Evolutionary conservation across 768 basidiomycete species (phyloP).

Genomic region (Mycena indigotica): DNA sequence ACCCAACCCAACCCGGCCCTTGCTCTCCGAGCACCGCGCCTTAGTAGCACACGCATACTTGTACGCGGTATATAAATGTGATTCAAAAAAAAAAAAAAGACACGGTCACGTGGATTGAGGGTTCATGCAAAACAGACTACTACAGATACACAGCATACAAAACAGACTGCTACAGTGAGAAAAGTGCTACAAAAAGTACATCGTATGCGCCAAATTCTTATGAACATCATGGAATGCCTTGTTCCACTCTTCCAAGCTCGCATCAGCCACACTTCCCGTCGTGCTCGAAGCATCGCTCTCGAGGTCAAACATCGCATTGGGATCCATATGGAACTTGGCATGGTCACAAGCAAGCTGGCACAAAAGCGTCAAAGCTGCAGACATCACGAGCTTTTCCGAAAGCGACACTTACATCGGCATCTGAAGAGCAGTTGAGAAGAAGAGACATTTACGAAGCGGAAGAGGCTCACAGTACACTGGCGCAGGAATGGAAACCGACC

Average conservation of each 20-base stretch:
- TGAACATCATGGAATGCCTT: slow-evolving; percentile 14
- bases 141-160: not conserved
- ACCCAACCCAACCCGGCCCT: too few species aligned
- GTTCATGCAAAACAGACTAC: not conserved
- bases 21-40: too few species aligned
- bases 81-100: too few species aligned
- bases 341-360: slow-evolving; percentile 29
- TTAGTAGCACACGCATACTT: too few species aligned
- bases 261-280: slow-evolving; percentile 9
- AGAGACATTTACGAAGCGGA: not conserved
- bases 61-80: too few species aligned
- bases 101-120: not conserved
- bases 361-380: not conserved
- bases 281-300: slow-evolving; percentile 27
- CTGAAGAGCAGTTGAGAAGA: slow-evolving; percentile 14
- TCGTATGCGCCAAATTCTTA: not conserved
- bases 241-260: slow-evolving; percentile 29
- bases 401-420: slow-evolving; percentile 22
- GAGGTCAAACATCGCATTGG: slow-evolving; percentile 6
- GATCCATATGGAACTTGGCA: slow-evolving; percentile 28
- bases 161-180: not conserved
- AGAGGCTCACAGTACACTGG: slow-evolving; percentile 53
- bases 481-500: slow-evolving; percentile 33
- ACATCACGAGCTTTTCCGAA: not conserved
- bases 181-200: slow-evolving; percentile 12